Conservation (phyloP, 2,329 filamentous ascomycete species). For the Parafenestella ontariensis region DNA sequence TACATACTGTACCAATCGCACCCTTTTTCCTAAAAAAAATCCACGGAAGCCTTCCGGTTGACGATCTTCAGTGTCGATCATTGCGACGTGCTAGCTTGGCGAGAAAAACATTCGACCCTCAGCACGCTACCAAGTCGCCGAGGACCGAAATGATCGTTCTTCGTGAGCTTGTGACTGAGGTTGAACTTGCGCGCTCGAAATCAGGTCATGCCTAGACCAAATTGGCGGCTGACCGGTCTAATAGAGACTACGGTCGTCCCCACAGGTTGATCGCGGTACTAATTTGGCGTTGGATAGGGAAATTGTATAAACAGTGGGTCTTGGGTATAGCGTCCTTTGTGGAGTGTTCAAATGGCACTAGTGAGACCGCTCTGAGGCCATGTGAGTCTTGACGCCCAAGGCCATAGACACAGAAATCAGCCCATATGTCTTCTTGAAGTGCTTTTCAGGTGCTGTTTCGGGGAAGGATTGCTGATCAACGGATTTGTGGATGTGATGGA, state of each 20-base stretch:
- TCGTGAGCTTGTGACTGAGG: not conserved
- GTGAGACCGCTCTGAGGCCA: not conserved
- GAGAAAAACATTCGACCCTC: not conserved
- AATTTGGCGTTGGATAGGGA: not conserved
- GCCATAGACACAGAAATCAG: not conserved
- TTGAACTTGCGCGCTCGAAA: no score
- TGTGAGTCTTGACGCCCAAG: not conserved
- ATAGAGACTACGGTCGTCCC: not conserved
- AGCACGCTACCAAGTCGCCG: no score
- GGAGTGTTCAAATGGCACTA: not conserved
- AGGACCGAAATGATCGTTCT: not conserved
- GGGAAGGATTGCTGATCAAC: not conserved
- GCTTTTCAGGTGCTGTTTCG: not conserved
- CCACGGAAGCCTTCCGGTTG: no score
- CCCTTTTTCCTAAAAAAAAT: no score
- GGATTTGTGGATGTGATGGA: not conserved
- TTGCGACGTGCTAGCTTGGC: no score
- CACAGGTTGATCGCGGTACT: not conserved
- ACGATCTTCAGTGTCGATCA: no score
- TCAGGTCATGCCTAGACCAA: not conserved
- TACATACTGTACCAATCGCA: no score
- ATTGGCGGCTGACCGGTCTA: not conserved
- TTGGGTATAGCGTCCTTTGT: not conserved
- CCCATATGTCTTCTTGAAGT: not conserved
- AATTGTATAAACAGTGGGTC: not conserved